Conservation (phyloP, 129 eudicot species). For the Deinandra increscens region DNA sequence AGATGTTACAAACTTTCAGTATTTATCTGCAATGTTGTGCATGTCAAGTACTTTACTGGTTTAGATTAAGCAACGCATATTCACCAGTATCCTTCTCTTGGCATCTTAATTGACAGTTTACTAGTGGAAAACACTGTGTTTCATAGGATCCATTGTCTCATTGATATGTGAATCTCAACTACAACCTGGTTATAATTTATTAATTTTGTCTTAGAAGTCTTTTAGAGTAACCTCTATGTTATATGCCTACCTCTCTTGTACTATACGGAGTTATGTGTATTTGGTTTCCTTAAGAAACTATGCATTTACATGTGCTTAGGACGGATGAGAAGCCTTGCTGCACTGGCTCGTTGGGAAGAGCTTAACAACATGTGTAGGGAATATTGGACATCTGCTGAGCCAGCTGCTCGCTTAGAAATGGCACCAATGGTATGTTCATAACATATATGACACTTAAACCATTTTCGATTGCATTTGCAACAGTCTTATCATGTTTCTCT, state of each 20-base stretch:
- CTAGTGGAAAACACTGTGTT: no score
- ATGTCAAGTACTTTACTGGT: constrained; percentile 4
- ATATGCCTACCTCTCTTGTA: neutral
- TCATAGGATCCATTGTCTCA: no score
- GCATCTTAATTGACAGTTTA: neutral
- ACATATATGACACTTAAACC: neutral
- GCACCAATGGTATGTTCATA: constrained; percentile 82
- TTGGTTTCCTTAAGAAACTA: neutral
- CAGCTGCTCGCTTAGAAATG: constrained; percentile 95
- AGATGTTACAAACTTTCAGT: neutral
- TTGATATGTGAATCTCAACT: neutral
- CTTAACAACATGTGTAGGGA: constrained; percentile 91
- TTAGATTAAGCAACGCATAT: neutral
- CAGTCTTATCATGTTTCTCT: constrained; percentile 1
- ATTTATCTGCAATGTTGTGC: constrained; percentile 1
- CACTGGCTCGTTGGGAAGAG: constrained; percentile 99
- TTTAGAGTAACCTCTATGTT: neutral
- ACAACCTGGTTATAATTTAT: neutral
- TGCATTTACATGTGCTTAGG: constrained; percentile 43
- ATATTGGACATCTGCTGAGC: constrained; percentile 96
- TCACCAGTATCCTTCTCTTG: neutral
- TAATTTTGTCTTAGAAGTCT: neutral
- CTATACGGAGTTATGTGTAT: neutral
- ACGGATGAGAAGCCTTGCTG: constrained; percentile 97
- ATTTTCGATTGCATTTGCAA: constrained; percentile 11